Evolutionary conservation across 495 filamentous ascomycete genomes (phyloP), one percentile per base, ranked within the genome.

Genomic region (Venustampulla echinocandica): DNA sequence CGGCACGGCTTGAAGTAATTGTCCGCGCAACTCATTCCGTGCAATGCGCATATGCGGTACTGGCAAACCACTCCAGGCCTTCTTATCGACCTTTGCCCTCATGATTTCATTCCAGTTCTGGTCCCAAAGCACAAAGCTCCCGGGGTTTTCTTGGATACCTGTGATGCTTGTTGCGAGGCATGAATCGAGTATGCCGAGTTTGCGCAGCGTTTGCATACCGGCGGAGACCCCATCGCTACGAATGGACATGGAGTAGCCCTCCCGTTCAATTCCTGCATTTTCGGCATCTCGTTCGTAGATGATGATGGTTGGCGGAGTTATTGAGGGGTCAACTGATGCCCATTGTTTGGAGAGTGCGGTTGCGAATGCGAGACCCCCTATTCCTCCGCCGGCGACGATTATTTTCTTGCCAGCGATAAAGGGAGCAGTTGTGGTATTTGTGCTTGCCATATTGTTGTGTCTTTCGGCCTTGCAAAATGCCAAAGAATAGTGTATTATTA

Each of bases 171-270:
- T 2, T 2, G 10, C 3, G 4, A 65, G 47, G 10, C 48, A 39
- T 15, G 22, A 18, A 9, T 64, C 55, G 6, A 64, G 44, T 14
- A 65, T 33, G 2, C 57, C 55, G 17, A 65, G 49, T 34, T 64
- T 54, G 21, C 50, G 50, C 2, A 65, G 42, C 6, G 55, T 57
- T 34, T 58, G 56, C 45, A 64, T 37, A 0, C 62, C 62, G 10
- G 41, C 53, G 2, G 51, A 28, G 21, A 33, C 23, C 22, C 55
- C 53, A 38, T 52, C 47, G 22, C 63, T 60, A 11, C 62, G 49
- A 10, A 71, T 50, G 9, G 61, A 65, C 10, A 69, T 46, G 7
- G 54, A 58, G 46, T 67, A 68, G 11, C 61, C 59, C 23, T 65
- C 58, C 13, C 61, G 54, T 2, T 37, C 54, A 0, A 36, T 18